Conservation (phyloP, 345 rosid genomes). For the Noccaea bulbosa region DNA sequence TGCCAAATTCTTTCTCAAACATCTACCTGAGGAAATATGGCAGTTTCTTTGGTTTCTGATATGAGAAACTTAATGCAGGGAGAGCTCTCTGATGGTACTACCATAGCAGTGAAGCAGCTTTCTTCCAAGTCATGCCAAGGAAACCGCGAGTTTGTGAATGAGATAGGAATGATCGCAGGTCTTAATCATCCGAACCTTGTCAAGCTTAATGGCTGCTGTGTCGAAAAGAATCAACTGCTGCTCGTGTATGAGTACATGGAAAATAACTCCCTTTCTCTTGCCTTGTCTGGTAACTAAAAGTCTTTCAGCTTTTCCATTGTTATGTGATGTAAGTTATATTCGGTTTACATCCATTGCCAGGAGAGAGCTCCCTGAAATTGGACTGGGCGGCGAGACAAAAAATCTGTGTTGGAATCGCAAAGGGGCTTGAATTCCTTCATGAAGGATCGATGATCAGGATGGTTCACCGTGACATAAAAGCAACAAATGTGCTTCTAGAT, state of each 20-base stretch:
- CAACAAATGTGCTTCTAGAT: constrained; percentile 43
- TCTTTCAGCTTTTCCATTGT: background rate
- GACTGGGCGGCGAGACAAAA: constrained; percentile 55
- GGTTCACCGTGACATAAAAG: constrained; percentile 62
- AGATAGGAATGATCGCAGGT: constrained; percentile 49
- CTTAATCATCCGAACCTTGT: constrained; percentile 51
- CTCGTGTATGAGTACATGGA: constrained; percentile 52
- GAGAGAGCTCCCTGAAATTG: constrained; percentile 35
- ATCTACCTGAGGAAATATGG: background rate
- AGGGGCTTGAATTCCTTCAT: constrained; percentile 63
- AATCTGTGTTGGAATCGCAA: constrained; percentile 64
- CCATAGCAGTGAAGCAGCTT: constrained; percentile 49
- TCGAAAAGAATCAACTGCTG: constrained; percentile 45
- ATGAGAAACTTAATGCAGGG: constrained; percentile 35
- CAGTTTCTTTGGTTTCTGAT: background rate
- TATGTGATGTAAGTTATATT: background rate
- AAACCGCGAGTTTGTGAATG: constrained; percentile 50
- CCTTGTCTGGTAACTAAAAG: background rate
- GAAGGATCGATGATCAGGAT: constrained; percentile 59
- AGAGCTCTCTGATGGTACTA: constrained; percentile 30
- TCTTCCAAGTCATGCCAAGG: constrained; percentile 53
- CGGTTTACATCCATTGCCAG: constrained; percentile 7
- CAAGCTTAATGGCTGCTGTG: constrained; percentile 49
- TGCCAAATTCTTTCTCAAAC: too few relatives aligned
- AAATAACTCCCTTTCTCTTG: constrained; percentile 49